Conservation (phyloP, 208 protist genomes). For the Acanthamoeba healyi region DNA sequence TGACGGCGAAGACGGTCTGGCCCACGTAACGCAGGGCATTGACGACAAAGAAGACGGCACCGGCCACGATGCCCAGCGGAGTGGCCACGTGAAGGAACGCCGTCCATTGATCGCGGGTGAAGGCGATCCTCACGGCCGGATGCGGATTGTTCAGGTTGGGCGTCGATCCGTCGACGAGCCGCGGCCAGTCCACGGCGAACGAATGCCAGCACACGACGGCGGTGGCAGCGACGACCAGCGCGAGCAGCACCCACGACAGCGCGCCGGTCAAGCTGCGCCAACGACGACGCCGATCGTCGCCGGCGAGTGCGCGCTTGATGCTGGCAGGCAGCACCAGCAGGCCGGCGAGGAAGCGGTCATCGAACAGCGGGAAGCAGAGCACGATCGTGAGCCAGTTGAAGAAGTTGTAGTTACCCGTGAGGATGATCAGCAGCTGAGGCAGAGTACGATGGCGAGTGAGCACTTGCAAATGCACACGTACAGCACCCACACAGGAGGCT, state of each 20-base stretch:
- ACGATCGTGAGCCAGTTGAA: conserved; percentile 87
- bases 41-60: not conserved
- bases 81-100: not conserved
- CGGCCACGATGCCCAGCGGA: not conserved
- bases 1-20: not conserved
- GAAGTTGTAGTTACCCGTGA: conserved; percentile 87
- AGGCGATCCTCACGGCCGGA: not conserved
- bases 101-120: not conserved
- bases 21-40: not conserved
- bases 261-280: not conserved
- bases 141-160: not conserved
- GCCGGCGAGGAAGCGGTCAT: conserved; percentile 78
- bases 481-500: too few species aligned
- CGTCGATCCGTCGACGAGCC: not conserved
- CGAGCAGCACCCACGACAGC: not conserved
- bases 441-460: too few species aligned
- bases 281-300: too few species aligned
- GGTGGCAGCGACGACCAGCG: not conserved
- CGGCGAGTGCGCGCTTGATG: not conserved
- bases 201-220: not conserved
- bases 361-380: conserved; percentile 81
- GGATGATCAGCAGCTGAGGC: conserved; percentile 75
- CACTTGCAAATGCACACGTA: too few species aligned
- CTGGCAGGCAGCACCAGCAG: not conserved
- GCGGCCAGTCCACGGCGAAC: conserved; percentile 9